These are phyloP conservation scores for Penicillium fimorum DNA, from an alignment of 495 filamentous ascomycete genomes.

Conservation along the genomic window DNA sequence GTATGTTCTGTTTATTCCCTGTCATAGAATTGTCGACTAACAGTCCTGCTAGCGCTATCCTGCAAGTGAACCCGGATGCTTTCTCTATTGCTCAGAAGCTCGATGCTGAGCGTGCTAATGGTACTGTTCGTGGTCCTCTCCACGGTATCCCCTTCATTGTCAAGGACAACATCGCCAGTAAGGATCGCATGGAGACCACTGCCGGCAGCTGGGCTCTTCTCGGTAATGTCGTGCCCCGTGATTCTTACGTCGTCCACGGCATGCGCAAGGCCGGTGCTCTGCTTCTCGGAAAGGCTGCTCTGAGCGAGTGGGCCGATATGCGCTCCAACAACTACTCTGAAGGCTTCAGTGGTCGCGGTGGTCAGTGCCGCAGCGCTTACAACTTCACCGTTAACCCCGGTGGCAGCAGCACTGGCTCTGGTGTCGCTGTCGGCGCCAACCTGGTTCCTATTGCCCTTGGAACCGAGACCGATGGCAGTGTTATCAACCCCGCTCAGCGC, in stretches of 20 bases:
- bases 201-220: slow-evolving; percentile 58
- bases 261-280: slow-evolving; percentile 66
- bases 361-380: slow-evolving; percentile 64
- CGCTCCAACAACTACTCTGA: slow-evolving; percentile 68
- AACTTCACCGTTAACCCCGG: slow-evolving; percentile 69
- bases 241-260: slow-evolving; percentile 58
- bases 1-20: slow-evolving; percentile 33
- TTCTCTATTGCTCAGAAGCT: slow-evolving; percentile 54
- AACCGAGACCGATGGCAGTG: slow-evolving; percentile 74
- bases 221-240: slow-evolving; percentile 62
- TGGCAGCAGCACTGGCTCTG: slow-evolving; percentile 63
- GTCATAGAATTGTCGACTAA: neutral
- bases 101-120: slow-evolving; percentile 57
- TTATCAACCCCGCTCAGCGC: slow-evolving; percentile 63
- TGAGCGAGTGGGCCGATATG: slow-evolving; percentile 77
- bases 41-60: slow-evolving; percentile 40
- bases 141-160: slow-evolving; percentile 74
- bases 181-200: slow-evolving; percentile 69
- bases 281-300: slow-evolving; percentile 64
- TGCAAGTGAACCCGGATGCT: slow-evolving; percentile 63
- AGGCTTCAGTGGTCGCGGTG: slow-evolving; percentile 65
- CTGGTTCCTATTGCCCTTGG: slow-evolving; percentile 61
- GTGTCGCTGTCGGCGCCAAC: slow-evolving; percentile 60
- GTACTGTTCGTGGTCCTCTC: slow-evolving; percentile 56
- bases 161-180: slow-evolving; percentile 74